Conservation (phyloP, 2,329 filamentous ascomycete species). For the Botrytis byssoidea region DNA sequence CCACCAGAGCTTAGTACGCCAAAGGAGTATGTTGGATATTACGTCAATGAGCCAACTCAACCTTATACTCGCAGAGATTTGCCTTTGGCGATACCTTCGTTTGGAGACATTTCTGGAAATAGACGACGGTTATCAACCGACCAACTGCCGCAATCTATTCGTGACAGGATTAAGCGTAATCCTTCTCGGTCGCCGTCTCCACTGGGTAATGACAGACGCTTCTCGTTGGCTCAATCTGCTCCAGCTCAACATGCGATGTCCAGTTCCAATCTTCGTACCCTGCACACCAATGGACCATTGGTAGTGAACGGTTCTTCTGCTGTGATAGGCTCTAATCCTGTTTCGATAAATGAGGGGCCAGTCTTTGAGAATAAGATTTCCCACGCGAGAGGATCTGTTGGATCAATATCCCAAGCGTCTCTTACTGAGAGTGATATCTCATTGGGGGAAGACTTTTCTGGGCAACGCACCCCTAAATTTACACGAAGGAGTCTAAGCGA, state of each 20-base stretch:
- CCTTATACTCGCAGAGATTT: conserved; percentile 29
- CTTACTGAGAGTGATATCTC: conserved; percentile 31
- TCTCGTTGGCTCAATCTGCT: conserved; percentile 32
- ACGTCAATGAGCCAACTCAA: conserved; percentile 34
- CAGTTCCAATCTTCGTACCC: conserved; percentile 32
- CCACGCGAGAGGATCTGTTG: conserved; percentile 31
- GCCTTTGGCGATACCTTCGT: conserved; percentile 36
- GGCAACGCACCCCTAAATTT: conserved; percentile 34
- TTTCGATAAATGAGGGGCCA: conserved; percentile 30
- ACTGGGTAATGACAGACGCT: conserved; percentile 38
- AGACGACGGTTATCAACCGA: conserved; percentile 38
- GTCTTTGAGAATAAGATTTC: conserved; percentile 30
- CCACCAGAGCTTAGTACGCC: conserved; percentile 33
- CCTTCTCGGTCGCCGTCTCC: conserved; percentile 40
- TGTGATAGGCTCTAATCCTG: neutral
- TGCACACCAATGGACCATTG: conserved; percentile 34
- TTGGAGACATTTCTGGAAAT: conserved; percentile 35
- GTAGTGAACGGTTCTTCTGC: conserved; percentile 37
- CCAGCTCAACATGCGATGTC: conserved; percentile 34
- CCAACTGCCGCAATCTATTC: conserved; percentile 38
- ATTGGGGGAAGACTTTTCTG: conserved; percentile 30
- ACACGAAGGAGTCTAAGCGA: conserved; percentile 23
- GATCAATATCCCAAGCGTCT: conserved; percentile 35
- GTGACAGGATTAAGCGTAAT: conserved; percentile 36
- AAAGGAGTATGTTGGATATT: conserved; percentile 40